These are phyloP conservation scores for Hypoxylon sp. DNA, from an alignment of 2,329 filamentous ascomycete genomes.

Conservation along the genomic window DNA sequence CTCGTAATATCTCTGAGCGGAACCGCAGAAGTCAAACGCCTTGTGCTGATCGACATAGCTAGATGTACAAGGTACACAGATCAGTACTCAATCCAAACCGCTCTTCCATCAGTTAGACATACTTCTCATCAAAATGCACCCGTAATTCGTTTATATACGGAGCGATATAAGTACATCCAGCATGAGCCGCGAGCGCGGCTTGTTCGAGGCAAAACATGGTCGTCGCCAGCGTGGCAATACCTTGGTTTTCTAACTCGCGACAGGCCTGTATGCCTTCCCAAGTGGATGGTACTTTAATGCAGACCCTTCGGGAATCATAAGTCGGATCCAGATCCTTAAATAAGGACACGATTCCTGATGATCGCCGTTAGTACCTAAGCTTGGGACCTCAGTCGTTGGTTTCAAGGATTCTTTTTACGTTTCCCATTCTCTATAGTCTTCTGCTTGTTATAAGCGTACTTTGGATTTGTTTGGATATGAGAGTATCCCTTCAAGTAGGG, in stretches of 20 bases:
- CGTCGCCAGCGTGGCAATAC: conserved; percentile 73
- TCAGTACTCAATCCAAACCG: conserved; percentile 4
- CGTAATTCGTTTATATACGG: conserved; percentile 77
- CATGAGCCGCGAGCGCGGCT: conserved; percentile 70
- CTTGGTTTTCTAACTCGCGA: conserved; percentile 64
- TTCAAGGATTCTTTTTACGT: conserved; percentile 57
- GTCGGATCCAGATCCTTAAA: conserved; percentile 61
- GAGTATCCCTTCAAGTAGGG: conserved; percentile 66
- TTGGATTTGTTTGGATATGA: conserved; percentile 74
- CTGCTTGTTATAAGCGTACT: conserved; percentile 65
- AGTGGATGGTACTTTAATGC: conserved; percentile 75
- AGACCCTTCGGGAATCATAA: conserved; percentile 66
- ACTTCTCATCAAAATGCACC: conserved; percentile 71
- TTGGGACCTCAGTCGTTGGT: neutral
- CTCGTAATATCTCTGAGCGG: conserved; percentile 68
- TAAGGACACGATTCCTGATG: conserved; percentile 65
- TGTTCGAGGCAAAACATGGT: conserved; percentile 75
- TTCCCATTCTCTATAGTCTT: conserved; percentile 67
- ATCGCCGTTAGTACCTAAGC: conserved; percentile 19
- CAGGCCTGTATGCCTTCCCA: conserved; percentile 76
- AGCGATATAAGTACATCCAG: conserved; percentile 73
- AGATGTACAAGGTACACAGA: neutral
- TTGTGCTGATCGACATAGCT: conserved; percentile 66
- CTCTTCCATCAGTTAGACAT: conserved; percentile 37
- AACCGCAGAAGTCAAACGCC: conserved; percentile 65